Percentiles rank a stretch among this genome's conserved stretches.
These are phyloP conservation scores for Chlamydomonas sp. DNA, from an alignment of 139 green algal species.

Conservation along the genomic window DNA sequence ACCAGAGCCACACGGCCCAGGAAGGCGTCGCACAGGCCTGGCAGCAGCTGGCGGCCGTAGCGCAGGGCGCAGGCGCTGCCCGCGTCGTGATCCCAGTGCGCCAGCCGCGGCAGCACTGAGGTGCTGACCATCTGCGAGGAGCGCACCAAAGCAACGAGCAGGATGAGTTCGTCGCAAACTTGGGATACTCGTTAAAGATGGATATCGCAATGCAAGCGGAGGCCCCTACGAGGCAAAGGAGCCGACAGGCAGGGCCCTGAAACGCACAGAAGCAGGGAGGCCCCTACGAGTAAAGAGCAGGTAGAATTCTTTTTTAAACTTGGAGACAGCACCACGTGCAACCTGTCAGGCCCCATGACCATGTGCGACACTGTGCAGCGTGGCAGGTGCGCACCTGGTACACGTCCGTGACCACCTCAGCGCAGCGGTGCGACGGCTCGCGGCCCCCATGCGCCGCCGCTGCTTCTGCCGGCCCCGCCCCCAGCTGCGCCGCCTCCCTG, in stretches of 20 bases:
- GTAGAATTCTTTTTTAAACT: no score
- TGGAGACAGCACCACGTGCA: no score
- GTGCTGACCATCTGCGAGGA: background rate
- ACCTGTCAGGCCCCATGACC: no score
- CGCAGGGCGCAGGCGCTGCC: background rate
- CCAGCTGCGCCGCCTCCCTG: background rate
- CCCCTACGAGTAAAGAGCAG: no score
- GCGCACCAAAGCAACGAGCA: background rate
- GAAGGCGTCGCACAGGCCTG: background rate
- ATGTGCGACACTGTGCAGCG: no score
- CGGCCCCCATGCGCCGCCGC: background rate
- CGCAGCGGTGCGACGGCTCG: no score
- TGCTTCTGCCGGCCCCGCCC: background rate
- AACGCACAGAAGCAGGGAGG: no score
- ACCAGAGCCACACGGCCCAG: background rate
- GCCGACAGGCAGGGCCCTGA: no score
- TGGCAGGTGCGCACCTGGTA: background rate
- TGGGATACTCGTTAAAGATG: no score
- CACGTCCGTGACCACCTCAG: background rate
- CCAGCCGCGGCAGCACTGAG: background rate
- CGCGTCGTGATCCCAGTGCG: background rate
- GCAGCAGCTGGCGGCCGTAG: background rate
- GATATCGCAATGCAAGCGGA: no score
- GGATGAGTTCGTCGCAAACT: no score
- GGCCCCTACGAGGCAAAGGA: no score